Evolutionary conservation across 73 alveolate species (phyloP).

Genomic region (Halteria grandinella): DNA sequence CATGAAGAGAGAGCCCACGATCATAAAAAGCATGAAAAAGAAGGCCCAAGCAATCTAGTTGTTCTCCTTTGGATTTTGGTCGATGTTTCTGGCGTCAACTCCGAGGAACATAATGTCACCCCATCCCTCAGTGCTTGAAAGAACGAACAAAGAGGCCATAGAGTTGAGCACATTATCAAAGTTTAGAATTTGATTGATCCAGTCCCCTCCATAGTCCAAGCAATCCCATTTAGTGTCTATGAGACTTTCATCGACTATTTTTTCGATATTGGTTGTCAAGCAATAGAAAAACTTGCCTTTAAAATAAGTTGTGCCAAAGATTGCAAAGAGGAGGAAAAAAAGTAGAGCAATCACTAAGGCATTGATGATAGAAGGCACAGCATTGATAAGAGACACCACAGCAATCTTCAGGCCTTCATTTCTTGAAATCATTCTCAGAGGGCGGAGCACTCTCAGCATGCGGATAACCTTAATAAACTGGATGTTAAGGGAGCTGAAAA

Average conservation of each 20-base stretch:
- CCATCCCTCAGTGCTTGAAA: constrained; percentile 79
- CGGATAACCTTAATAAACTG: constrained; percentile 79
- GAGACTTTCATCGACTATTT: not conserved
- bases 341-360: constrained; percentile 77
- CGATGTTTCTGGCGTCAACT: constrained; percentile 59
- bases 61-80: not conserved
- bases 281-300: constrained; percentile 76
- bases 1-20: constrained; percentile 1
- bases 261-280: not conserved
- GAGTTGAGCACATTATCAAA: constrained; percentile 67
- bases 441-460: constrained; percentile 89
- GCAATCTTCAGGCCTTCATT: constrained; percentile 86
- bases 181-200: constrained; percentile 64
- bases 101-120: constrained; percentile 67
- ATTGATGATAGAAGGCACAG: constrained; percentile 80
- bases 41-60: not conserved
- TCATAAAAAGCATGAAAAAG: not conserved
- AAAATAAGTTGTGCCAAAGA: constrained; percentile 69
- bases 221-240: constrained; percentile 54
- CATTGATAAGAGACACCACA: constrained; percentile 83
- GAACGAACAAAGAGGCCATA: constrained; percentile 56
- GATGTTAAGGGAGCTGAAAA: too few species aligned
- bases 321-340: constrained; percentile 77
- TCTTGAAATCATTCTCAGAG: constrained; percentile 88
- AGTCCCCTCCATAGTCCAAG: constrained; percentile 65